Evolutionary conservation across 768 basidiomycete species (phyloP).

Genomic region (Calvatia gigantea): DNA sequence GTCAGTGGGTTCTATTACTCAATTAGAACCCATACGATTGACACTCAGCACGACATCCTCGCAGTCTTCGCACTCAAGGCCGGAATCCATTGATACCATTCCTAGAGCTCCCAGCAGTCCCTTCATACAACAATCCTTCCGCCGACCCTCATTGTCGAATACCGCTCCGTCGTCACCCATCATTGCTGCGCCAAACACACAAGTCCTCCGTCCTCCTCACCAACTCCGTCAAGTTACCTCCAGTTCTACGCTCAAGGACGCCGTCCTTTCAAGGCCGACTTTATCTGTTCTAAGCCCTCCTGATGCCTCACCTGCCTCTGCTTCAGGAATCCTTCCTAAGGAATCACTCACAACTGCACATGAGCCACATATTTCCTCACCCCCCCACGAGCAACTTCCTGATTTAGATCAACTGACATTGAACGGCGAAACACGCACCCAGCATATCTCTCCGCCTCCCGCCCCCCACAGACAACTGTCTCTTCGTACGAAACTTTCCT

Average conservation of each 20-base stretch:
- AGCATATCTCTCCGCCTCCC: slow-evolving; percentile 36
- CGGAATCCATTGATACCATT: slow-evolving; percentile 4
- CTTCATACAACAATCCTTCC: slow-evolving; percentile 20
- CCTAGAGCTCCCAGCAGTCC: slow-evolving; percentile 36
- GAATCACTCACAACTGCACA: neutral
- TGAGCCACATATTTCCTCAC: neutral
- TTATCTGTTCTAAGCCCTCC: neutral
- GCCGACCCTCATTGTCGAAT: neutral
- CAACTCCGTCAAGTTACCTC: slow-evolving; percentile 26
- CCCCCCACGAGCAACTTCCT: neutral
- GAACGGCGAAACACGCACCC: slow-evolving; percentile 30
- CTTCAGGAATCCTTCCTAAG: neutral
- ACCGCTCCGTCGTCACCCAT: slow-evolving; percentile 20
- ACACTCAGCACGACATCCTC: too few relatives aligned
- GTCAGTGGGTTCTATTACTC: too few relatives aligned
- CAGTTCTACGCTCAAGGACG: slow-evolving; percentile 23
- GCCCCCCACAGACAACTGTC: slow-evolving; percentile 34
- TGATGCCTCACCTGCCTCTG: neutral
- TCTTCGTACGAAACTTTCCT: slow-evolving; percentile 61
- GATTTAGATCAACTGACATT: slow-evolving; percentile 21
- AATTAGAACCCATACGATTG: too few relatives aligned
- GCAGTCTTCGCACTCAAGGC: slow-evolving; percentile 31
- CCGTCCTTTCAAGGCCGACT: neutral
- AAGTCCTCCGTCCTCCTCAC: neutral
- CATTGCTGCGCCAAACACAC: slow-evolving; percentile 15